Percentiles rank a stretch among this genome's conserved stretches.
These are phyloP conservation scores for Rhizomucor miehei DNA, from an alignment of 371 early-diverging fungal species.

Conservation along the genomic window DNA sequence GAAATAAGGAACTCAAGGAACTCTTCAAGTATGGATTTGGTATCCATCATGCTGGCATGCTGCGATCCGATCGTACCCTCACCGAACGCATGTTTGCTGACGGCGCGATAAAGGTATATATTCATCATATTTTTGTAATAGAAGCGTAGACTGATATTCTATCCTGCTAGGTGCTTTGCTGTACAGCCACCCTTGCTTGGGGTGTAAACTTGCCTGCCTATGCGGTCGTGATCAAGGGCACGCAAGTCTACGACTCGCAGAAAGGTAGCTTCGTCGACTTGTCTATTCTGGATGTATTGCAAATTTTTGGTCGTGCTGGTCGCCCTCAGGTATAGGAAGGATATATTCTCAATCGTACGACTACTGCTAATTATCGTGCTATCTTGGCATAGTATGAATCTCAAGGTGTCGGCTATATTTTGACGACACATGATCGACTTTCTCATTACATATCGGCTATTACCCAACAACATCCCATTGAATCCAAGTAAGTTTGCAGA, in stretches of 20 bases:
- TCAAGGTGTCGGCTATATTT: slow-evolving; percentile 87
- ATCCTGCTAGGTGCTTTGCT: slow-evolving; percentile 78
- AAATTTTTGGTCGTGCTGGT: slow-evolving; percentile 99
- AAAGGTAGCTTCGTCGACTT: slow-evolving; percentile 92
- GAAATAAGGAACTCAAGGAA: slow-evolving; percentile 85
- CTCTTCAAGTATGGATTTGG: slow-evolving; percentile 85
- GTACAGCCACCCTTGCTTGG: slow-evolving; percentile 99
- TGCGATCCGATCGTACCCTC: slow-evolving; percentile 84
- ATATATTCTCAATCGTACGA: no score
- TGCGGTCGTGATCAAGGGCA: slow-evolving; percentile 98
- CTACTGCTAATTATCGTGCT: no score
- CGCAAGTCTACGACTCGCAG: slow-evolving; percentile 93
- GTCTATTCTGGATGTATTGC: slow-evolving; percentile 94
- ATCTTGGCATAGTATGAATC: slow-evolving; percentile 86
- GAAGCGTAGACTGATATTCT: no score
- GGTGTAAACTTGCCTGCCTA: slow-evolving; percentile 99
- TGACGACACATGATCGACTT: slow-evolving; percentile 92
- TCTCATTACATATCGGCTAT: slow-evolving; percentile 93
- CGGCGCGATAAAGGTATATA: slow-evolving; percentile 71
- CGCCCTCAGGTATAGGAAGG: slow-evolving; percentile 75
- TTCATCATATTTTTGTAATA: no score
- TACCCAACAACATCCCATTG: slow-evolving; percentile 96
- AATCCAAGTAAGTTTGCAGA: slow-evolving; percentile 66
- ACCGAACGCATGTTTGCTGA: slow-evolving; percentile 92
- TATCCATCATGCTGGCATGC: slow-evolving; percentile 99